Base-by-base conservation (phyloP, 2,329 filamentous ascomycete species). In the Aspergillus pseudoglaucus region DNA sequence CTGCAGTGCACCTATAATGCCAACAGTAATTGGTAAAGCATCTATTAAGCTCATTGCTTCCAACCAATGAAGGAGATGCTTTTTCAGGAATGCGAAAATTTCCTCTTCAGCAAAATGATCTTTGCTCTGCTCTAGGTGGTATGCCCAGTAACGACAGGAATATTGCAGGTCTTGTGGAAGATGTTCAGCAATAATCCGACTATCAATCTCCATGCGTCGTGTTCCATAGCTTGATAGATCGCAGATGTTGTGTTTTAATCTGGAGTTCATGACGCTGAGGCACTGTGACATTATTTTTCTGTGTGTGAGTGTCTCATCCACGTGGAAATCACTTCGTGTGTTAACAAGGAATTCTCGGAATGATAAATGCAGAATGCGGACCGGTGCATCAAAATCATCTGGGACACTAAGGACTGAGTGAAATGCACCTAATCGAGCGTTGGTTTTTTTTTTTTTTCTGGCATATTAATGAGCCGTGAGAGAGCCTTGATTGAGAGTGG, bases 321-420 rank as follows among this genome's bases (percentile, higher is more conserved):
- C 55, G 54, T 59, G 57, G 52, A 67, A 61, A 30, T 43, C 42
- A 49, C 54, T 61, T 20, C 52, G 22, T 3, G 38, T n/a, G 43
- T 58, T 48, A 15, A 65, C 47, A 15, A 65, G 59, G 45, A 61
- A 66, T 48, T 67, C 60, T 42, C 60, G 59, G 42, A 68, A 67
- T 44, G 62, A 67, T 44, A 58, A 48, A 50, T 64, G 60, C n/a
- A 62, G 48, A 5, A 63, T 35, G 23, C 52, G 30, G n/a, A n/a
- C n/a, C n/a, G n/a, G n/a, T n/a, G n/a, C n/a, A n/a, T n/a, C n/a
- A n/a, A n/a, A n/a, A n/a, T n/a, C n/a, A n/a, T n/a, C n/a, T n/a
- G n/a, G n/a, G n/a, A n/a, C n/a, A n/a, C n/a, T n/a, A n/a, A n/a
- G n/a, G n/a, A n/a, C n/a, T n/a, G n/a, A n/a, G n/a, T n/a, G n/a